A percentile compares a stretch with the other conserved stretches of the same genome.
phyloP scores from a whole-genome alignment of 306 rosid genomes.

The Lupinus albus region DNA sequence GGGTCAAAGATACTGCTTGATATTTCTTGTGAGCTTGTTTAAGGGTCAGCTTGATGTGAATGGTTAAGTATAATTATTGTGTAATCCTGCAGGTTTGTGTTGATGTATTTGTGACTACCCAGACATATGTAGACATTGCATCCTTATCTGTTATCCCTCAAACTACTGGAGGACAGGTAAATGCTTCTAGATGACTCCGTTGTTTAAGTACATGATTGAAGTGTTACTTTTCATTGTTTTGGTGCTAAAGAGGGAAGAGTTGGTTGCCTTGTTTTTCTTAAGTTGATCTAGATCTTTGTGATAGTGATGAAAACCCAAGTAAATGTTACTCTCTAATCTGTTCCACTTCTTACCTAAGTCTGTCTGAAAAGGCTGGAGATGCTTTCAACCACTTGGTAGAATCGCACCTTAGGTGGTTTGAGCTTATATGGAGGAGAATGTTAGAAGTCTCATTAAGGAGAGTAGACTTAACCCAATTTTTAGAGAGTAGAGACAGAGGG shows the following conservation, averaged over 20 bases:
- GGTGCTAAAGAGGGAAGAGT: constrained; percentile 18
- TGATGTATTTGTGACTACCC: constrained; percentile 86
- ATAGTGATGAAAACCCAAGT: constrained; percentile 6
- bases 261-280: constrained; percentile 6
- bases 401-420: too few species aligned
- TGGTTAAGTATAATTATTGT: constrained; percentile 36
- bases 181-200: constrained; percentile 14
- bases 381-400: constrained; percentile 3
- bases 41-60: constrained; percentile 25
- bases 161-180: constrained; percentile 99
- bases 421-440: too few species aligned
- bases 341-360: constrained; percentile 16
- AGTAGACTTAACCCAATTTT: too few species aligned
- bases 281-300: constrained; percentile 17
- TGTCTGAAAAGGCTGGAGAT: constrained; percentile 26
- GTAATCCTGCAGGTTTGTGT: constrained; percentile 79
- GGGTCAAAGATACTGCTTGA: constrained; percentile 29
- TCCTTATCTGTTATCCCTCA: constrained; percentile 84
- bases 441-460: too few species aligned
- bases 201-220: constrained; percentile 20
- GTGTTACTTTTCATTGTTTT: constrained; percentile 14
- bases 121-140: constrained; percentile 82
- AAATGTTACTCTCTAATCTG: constrained; percentile 9
- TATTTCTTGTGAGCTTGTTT: constrained; percentile 16
- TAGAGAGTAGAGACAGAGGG: too few species aligned